Evolutionary conservation across 495 filamentous ascomycete genomes (phyloP), one percentile per base, ranked within the genome.

Genomic region (Podospora appendiculata): DNA sequence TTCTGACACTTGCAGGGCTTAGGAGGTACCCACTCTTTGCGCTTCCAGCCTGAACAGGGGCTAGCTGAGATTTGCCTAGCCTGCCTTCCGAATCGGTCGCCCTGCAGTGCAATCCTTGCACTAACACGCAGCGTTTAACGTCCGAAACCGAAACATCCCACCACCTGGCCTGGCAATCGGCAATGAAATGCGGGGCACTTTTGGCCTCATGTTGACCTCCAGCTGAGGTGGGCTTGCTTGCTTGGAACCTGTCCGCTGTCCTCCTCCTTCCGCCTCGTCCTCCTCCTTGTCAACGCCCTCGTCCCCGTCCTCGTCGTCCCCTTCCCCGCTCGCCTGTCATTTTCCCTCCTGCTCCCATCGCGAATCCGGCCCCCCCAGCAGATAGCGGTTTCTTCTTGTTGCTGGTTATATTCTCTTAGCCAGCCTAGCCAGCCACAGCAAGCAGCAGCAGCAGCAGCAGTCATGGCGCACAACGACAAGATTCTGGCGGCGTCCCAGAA

Each of bases 401-500:
- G 36, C 36, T 7, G 7, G 25, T 25, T 38, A 38, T 13, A 38
- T 38, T 38, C 36, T 38, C 36, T 25, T 25, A 25, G 25, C 25
- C 25, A 25, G 25, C 25, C n/a, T n/a, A n/a, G 25, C 25, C 25
- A 25, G 25, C 25, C 25, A 5, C 25, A 25, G 25, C 25, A 2
- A 45, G 43, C 18, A 13, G 14, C 13, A 45, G 9, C 18, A 12
- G 9, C n/a, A 19, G 9, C 10, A 35, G 10, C 57, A n/a, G 34
- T 50, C 55, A 58, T 60, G 54, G 51, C 49, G 47, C 52, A 65
- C 56, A 58, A 74, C 63, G 65, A 53, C 50, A 44, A 61, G 48
- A 80, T 87, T 54, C 65, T 78, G 53, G 72, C 72, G 45, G 85
- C 82, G 62, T 85, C 85, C 8, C 71, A 74, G 58, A 81, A 79